Base-by-base conservation (phyloP, 805 yeast genomes). In the Isabelozyma gotoi region DNA sequence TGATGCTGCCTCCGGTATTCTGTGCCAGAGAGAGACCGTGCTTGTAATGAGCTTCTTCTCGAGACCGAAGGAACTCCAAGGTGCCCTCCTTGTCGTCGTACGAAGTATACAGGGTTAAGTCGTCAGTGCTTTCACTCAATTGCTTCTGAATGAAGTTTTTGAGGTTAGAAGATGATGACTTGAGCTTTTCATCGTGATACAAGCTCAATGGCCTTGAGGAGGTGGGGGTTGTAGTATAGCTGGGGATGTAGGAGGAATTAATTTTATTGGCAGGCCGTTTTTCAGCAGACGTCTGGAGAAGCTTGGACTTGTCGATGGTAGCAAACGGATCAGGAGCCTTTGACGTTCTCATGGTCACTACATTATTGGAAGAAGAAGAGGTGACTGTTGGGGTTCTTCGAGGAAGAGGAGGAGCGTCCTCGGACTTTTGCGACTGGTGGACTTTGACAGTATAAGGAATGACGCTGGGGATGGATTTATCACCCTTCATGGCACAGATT, bases 401-500 rank as follows among this genome's bases (percentile, higher is more conserved):
- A 18, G 48, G 45, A 18, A 38, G 32, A 20, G n/a, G 39, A 19
- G 17, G 45, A 11, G 5, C 41, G n/a, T 34, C 43, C 41, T 18
- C 38, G 3, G 35, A 15, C 17, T 35, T 41, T 37, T 19, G 34
- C 41, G 33, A 14, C 31, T 39, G 42, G 27, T 45, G 48, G 20
- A 19, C 29, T n/a, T 29, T 24, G 37, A 45, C 69, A 14, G 71
- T 62, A 42, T 63, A 59, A 2, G 77, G 77, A 33, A 69, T 58
- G 62, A 77, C 68, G 45, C 60, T 59, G 1, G 78, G 72, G 33
- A 66, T 47, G 24, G 73, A 73, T 10, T 68, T 56, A 12, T 50
- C 44, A 16, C 78, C 77, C 59, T 80, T 76, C 78, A 86, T 78
- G 40, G 71, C 70, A 47, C 85, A 80, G 5, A 85, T 69, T 59